Evolutionary conservation across 352 stramenopile species (phyloP), one percentile per base, ranked within the genome.

Genomic region (Salisapilia sapeloensis): DNA sequence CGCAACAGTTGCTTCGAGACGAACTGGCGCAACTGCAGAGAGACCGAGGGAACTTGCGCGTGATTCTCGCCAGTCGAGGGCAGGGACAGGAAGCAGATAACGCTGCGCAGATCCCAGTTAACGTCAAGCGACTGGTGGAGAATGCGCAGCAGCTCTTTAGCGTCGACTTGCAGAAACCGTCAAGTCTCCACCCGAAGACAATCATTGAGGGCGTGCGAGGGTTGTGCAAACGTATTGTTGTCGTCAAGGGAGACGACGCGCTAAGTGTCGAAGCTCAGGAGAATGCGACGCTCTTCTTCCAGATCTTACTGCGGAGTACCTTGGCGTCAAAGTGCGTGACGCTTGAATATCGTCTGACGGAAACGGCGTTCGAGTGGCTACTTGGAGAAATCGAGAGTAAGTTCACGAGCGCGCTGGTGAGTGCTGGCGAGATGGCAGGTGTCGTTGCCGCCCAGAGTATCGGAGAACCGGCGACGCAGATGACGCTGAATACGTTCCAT

Each of bases 401-500:
- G 38, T 99, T 98, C 54, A 90, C 91, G 38, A 84, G 86, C 30
- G 79, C 92, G 18, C 78, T 97, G 44, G 93, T 97, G 6, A 81
- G 78, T 46, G 82, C 95, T 33, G 95, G 95, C 48, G 96, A 99
- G 57, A 98, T 98, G 89, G 92, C 84, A 45, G 96, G 96, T 57
- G 94, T 99, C 20, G 76, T 99, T 30, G 96, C 94, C 10, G 95
- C 96, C 3, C 96, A 99, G 51, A 98, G 87, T 30, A 98, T 99
- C 58, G 96, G 96, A 44, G 94, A 99, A 50, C 96, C 96, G 14
- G 93, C 95, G 33, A 99, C 96, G 23, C 96, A 99, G 65, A 99
- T 99, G 94, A 99, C 96, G 11, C 66, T 99, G 35, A 99, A 99
- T 67, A 99, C 96, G 30, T 99, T 99, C 67, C 96, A 99, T 62